These are phyloP conservation scores for Lichtheimia ramosa DNA, from an alignment of 371 early-diverging fungal species.

Conservation along the genomic window DNA sequence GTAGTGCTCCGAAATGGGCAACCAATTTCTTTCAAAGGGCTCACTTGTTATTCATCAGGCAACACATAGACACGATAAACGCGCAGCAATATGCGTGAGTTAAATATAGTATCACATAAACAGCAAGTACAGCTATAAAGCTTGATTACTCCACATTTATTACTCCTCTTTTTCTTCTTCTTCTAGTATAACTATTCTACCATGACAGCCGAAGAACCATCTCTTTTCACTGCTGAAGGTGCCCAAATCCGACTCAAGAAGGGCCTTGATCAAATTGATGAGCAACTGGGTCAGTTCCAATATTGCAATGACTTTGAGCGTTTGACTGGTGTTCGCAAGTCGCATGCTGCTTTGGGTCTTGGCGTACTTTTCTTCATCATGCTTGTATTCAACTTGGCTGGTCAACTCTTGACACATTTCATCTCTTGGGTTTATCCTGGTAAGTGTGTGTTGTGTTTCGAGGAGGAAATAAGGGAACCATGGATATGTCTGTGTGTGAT, in stretches of 20 bases:
- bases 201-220: no score
- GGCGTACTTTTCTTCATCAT: constrained; percentile 60
- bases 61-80: no score
- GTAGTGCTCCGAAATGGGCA: no score
- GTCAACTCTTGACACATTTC: constrained; percentile 73
- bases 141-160: no score
- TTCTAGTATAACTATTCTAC: no score
- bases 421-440: constrained; percentile 89
- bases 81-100: no score
- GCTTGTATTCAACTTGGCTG: constrained; percentile 89
- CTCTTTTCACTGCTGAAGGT: constrained; percentile 3
- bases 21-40: no score
- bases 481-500: neutral
- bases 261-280: constrained; percentile 9
- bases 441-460: constrained; percentile 25
- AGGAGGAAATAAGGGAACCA: neutral
- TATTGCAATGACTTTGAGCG: constrained; percentile 66
- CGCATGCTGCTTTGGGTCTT: constrained; percentile 56
- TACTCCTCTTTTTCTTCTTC: no score
- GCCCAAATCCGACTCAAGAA: constrained; percentile 9
- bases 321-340: constrained; percentile 20
- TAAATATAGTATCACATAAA: no score
- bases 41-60: no score
- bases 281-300: constrained; percentile 52
- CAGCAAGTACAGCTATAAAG: no score